A percentile compares a stretch with the other conserved stretches of the same genome.
These are phyloP conservation scores for Kodamaea fungicola DNA, from an alignment of 1,139 yeast species.

Conservation along the genomic window DNA sequence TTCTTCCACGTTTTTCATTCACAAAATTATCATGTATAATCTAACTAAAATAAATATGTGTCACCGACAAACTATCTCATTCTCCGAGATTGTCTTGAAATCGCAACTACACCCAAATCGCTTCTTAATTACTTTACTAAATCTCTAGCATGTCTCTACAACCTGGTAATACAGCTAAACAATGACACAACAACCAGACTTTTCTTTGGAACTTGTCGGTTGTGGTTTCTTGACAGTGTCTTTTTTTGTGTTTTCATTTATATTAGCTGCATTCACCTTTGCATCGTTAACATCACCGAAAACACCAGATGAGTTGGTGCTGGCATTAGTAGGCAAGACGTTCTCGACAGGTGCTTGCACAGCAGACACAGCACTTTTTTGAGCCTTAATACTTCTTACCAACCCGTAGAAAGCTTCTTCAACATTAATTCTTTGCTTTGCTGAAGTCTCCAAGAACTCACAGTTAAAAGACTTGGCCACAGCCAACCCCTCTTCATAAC, in stretches of 20 bases:
- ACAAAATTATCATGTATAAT: no score
- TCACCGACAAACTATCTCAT: no score
- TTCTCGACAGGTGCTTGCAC: not conserved
- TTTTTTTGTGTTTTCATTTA: constrained; percentile 1
- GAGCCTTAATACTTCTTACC: constrained; percentile 53
- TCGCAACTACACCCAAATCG: no score
- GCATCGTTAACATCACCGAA: constrained; percentile 1
- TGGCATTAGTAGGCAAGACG: constrained; percentile 2
- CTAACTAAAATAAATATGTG: no score
- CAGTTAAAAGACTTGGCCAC: constrained; percentile 75
- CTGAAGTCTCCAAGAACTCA: constrained; percentile 88
- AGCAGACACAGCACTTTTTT: constrained; percentile 20
- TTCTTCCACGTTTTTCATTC: no score
- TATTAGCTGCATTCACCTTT: not conserved
- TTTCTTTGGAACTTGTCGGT: constrained; percentile 26
- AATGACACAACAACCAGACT: constrained; percentile 46
- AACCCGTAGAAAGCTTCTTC: constrained; percentile 85
- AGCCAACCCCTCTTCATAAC: constrained; percentile 76
- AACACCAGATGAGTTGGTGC: constrained; percentile 3
- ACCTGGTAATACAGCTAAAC: constrained; percentile 18
- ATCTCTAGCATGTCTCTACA: no score
- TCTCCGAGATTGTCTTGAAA: no score
- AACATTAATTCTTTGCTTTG: constrained; percentile 89
- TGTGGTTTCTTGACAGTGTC: constrained; percentile 5
- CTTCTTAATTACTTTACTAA: no score